A percentile compares a stretch with the other conserved stretches of the same genome.
These are phyloP conservation scores for Oemleria cerasiformis DNA, from an alignment of 306 rosid species.

Conservation along the genomic window DNA sequence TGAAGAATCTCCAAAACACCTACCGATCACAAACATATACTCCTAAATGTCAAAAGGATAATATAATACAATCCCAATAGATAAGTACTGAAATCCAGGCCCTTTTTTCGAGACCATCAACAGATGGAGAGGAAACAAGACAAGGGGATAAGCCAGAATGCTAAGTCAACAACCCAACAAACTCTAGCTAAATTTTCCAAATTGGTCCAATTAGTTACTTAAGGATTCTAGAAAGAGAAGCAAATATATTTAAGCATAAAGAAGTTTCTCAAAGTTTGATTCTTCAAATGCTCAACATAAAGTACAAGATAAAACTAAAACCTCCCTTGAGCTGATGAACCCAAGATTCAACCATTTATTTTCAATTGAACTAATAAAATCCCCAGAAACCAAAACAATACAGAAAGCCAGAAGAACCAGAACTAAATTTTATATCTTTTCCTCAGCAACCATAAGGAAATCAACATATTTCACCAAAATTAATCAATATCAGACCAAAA, in stretches of 20 bases:
- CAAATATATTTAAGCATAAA: not conserved
- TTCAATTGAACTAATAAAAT: conserved; percentile 9
- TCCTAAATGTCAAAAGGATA: not conserved
- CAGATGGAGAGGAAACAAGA: no score
- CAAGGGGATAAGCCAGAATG: no score
- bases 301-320: not conserved
- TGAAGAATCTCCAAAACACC: not conserved
- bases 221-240: not conserved
- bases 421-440: not conserved
- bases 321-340: not conserved
- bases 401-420: conserved; percentile 2
- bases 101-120: no score
- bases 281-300: conserved; percentile 6
- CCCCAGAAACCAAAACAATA: conserved; percentile 7
- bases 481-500: no score
- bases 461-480: no score
- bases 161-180: conserved; percentile 4
- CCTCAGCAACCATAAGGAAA: no score
- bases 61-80: not conserved
- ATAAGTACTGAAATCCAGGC: conserved; percentile 2
- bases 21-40: not conserved
- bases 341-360: conserved; percentile 10
- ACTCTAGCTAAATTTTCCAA: not conserved
- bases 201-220: not conserved
- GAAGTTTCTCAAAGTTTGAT: not conserved